phyloP scores from a whole-genome alignment of 352 stramenopile genomes.

The Thalassiosira livingstoniorum region DNA sequence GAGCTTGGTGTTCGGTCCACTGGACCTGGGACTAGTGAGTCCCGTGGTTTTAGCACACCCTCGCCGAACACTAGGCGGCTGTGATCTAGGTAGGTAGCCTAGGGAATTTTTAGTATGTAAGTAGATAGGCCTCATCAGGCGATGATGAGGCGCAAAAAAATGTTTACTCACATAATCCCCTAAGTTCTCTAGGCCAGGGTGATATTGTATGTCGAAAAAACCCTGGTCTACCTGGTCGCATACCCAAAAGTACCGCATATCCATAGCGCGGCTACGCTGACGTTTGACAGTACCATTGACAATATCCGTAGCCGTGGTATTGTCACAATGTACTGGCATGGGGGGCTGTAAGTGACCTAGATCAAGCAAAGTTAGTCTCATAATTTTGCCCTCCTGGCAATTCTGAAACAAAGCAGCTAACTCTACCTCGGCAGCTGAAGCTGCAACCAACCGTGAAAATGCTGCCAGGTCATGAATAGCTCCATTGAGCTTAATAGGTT shows the following conservation, averaged over 20 bases:
- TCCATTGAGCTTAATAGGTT: not conserved
- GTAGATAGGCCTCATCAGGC: not conserved
- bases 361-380: not conserved
- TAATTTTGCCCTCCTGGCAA: not conserved
- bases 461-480: not conserved
- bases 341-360: not conserved
- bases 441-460: not conserved
- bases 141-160: not conserved
- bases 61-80: not conserved
- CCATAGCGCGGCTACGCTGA: not conserved
- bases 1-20: no score
- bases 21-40: no score
- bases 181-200: not conserved
- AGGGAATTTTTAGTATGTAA: not conserved
- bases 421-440: not conserved
- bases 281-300: not conserved
- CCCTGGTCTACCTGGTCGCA: not conserved
- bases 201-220: not conserved
- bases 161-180: not conserved
- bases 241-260: slow-evolving; percentile 1
- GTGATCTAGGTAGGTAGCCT: not conserved
- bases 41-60: slow-evolving; percentile 12
- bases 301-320: not conserved
- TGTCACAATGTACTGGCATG: not conserved
- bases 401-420: not conserved